These are phyloP conservation scores for Carex arenaria DNA, from an alignment of 202 grass and related monocot species.

Conservation along the genomic window DNA sequence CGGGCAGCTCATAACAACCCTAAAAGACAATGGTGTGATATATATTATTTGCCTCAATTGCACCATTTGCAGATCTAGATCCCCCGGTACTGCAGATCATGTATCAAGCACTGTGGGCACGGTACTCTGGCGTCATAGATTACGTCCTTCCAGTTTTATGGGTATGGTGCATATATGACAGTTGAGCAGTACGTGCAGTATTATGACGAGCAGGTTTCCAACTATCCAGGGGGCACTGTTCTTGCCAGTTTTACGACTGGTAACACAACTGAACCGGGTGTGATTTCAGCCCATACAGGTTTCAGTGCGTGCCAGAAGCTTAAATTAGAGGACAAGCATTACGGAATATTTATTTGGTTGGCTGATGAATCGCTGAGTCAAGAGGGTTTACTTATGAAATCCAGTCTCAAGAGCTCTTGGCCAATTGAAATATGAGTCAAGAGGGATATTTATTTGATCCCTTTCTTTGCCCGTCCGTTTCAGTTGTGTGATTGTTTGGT, in stretches of 20 bases:
- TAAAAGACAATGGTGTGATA: slow-evolving; percentile 54
- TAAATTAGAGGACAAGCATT: slow-evolving; percentile 50
- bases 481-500: too few relatives aligned
- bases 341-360: slow-evolving; percentile 66
- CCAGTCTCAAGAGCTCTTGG: slow-evolving; percentile 35
- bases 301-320: slow-evolving; percentile 46
- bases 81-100: slow-evolving; percentile 33
- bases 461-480: too few relatives aligned
- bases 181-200: slow-evolving; percentile 34
- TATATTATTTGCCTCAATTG: slow-evolving; percentile 77
- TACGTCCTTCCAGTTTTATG: slow-evolving; percentile 91
- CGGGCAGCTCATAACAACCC: slow-evolving; percentile 46
- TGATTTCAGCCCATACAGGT: slow-evolving; percentile 29
- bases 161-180: slow-evolving; percentile 40
- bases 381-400: slow-evolving; percentile 59
- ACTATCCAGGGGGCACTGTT: slow-evolving; percentile 52
- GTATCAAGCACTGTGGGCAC: slow-evolving; percentile 50
- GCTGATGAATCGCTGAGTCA: slow-evolving; percentile 48
- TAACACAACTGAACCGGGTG: background rate
- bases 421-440: too few relatives aligned
- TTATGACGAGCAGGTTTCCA: slow-evolving; percentile 48
- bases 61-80: slow-evolving; percentile 30
- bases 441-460: too few relatives aligned
- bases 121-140: slow-evolving; percentile 41
- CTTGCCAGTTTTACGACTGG: slow-evolving; percentile 63